Base-by-base conservation (phyloP, 495 filamentous ascomycete genomes). In the Aspergillus sclerotioniger region DNA sequence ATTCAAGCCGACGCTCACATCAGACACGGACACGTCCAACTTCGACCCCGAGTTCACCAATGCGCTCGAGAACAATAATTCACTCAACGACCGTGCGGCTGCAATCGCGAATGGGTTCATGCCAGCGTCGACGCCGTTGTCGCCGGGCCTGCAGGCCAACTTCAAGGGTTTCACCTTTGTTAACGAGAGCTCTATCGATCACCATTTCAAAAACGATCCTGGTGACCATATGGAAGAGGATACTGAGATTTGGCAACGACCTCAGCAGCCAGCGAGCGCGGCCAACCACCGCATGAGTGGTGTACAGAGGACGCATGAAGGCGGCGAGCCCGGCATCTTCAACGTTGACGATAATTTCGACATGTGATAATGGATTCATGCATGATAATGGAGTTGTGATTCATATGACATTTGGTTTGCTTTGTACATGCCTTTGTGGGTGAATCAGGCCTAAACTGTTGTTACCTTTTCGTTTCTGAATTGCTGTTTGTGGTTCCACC, bases 31-130 rank as follows among this genome's bases (percentile, higher is more conserved):
- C 67, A 95, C 93, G 3, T 96, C 92, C 17, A 98, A 98, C 71
- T 98, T 98, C 63, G 94, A 98, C 65, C 94, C 94, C 0, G 95
- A 98, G 69, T 98, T 98, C 71, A 98, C 94, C 45, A 98, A 92
- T 61, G 94, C 94, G 8, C 79, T 98, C 33, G 88, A 91, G 25
- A 70, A 62, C 57, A 76, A 73, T 56, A 70, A 60, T 46, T 94
- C 90, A 0, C 80, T 98, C 59, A 98, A 97, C 68, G 88, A 93
- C 62, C 86, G 92, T 39, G 94, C 94, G 1, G 84, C 85, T 13
- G 89, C 88, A 12, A 63, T 88, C 20, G 86, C 91, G 16, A 84
- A 91, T 53, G 87, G 90, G 25, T 79, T 85, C 33, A 89, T 91
- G 64, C 84, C 89, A 25, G 90, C 89, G 7, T 92, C 88, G 16